A percentile compares a stretch with the other conserved stretches of the same genome.
phyloP scores from a whole-genome alignment of 208 protist genomes.

The Blechomonas ayalai region DNA sequence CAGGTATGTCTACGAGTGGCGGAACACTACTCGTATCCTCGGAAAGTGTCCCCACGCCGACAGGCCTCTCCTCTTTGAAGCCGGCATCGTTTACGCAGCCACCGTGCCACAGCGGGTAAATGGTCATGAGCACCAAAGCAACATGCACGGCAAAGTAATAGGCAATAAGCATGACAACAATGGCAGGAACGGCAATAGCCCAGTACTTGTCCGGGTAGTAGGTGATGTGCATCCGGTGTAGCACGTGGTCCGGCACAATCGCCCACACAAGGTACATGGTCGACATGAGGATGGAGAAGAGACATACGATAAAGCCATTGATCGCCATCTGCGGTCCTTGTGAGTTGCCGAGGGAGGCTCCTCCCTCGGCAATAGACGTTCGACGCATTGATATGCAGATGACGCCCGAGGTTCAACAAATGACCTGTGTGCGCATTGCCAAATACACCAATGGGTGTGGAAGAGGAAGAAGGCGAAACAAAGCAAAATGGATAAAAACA shows the following conservation, averaged over 20 bases:
- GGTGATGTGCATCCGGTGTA: conserved; percentile 55
- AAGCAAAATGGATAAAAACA: conserved; percentile 1
- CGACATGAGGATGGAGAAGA: conserved; percentile 45
- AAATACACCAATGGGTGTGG: conserved; percentile 1
- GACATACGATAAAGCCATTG: conserved; percentile 82
- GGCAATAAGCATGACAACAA: conserved; percentile 65
- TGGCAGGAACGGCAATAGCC: conserved; percentile 75
- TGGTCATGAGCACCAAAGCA: conserved; percentile 58
- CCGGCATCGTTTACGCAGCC: conserved; percentile 67
- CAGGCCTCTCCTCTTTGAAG: conserved; percentile 40
- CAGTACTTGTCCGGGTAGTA: conserved; percentile 92
- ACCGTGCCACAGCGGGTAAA: conserved; percentile 65
- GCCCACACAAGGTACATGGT: conserved; percentile 77
- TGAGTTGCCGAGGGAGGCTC: background rate
- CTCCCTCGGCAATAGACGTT: too few species aligned
- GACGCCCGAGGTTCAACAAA: too few species aligned
- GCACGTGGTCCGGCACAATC: conserved; percentile 38
- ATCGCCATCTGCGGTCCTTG: conserved; percentile 62
- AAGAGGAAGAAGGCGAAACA: background rate
- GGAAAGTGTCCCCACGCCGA: conserved; percentile 36
- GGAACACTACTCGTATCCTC: conserved; percentile 56
- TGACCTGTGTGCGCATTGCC: too few species aligned
- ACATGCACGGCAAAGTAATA: conserved; percentile 65
- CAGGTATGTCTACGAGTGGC: conserved; percentile 77
- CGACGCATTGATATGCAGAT: too few species aligned